A percentile compares a stretch with the other conserved stretches of the same genome.
Evolutionary conservation across 2,329 filamentous ascomycete species (phyloP).

Genomic region (Calonectria montana): DNA sequence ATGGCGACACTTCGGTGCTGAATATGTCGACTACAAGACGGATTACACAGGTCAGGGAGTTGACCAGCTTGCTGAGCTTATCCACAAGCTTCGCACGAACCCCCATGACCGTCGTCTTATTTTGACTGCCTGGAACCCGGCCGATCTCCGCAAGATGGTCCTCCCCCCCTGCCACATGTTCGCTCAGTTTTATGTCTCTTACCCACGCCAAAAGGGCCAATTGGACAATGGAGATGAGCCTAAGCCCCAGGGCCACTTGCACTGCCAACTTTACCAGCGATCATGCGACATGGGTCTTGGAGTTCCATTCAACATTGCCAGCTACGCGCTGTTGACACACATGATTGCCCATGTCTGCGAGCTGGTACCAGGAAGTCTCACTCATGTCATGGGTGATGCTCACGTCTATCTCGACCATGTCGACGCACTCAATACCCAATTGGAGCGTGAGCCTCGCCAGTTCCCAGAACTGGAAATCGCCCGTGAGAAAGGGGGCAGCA

Average conservation of each 20-base stretch:
- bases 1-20: slow-evolving; percentile 97
- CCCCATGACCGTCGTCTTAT: slow-evolving; percentile 94
- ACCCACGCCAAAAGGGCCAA: slow-evolving; percentile 57
- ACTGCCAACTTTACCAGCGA: slow-evolving; percentile 92
- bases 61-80: slow-evolving; percentile 92
- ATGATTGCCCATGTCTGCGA: slow-evolving; percentile 93
- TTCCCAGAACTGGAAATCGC: slow-evolving; percentile 85
- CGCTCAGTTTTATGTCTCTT: slow-evolving; percentile 93
- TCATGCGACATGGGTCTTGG: slow-evolving; percentile 97
- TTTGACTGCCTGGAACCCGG: slow-evolving; percentile 93
- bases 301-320: slow-evolving; percentile 97
- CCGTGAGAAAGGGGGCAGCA: slow-evolving; percentile 74
- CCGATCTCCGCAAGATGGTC: slow-evolving; percentile 87
- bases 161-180: slow-evolving; percentile 98
- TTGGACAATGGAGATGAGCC: slow-evolving; percentile 41
- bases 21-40: slow-evolving; percentile 81
- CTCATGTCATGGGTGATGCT: slow-evolving; percentile 98
- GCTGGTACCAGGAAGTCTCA: slow-evolving; percentile 85
- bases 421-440: slow-evolving; percentile 84
- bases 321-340: slow-evolving; percentile 92
- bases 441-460: slow-evolving; percentile 80
- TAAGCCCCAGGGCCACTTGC: slow-evolving; percentile 74
- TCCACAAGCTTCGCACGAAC: slow-evolving; percentile 83
- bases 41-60: slow-evolving; percentile 92
- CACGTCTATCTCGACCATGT: slow-evolving; percentile 96